Base-by-base conservation (phyloP, 75 land plant genomes). In the Picea glauca region DNA sequence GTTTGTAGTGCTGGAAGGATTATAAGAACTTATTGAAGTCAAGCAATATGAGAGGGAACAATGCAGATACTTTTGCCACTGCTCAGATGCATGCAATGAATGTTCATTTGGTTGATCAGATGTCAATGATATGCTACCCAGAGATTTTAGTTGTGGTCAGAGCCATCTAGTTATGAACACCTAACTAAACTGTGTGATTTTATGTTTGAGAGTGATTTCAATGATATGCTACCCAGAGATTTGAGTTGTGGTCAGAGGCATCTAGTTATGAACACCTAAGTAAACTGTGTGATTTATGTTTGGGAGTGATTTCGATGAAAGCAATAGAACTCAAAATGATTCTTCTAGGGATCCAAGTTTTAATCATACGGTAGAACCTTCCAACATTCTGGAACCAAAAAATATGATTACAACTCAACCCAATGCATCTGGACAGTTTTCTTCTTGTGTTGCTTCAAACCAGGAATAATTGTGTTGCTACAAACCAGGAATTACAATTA, bases 151-250 rank as follows among this genome's bases (percentile, higher is more conserved):
- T 67, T 38, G 46, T 67, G 18, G 18, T 67, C 67, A 64, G 13
- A 64, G 1, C 67, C 32, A 13, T 64, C 17, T 35, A 35, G 6
- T 17, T 32, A 67, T 67, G 72, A 67, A 1, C 11, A 9, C 46
- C 30, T 67, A 0, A 67, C n/a, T 17, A 67, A 67, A 43, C 72
- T 67, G 4, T 67, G 72, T 17, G 72, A 67, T 32, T 67, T 67
- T 38, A 7, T 67, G 20, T 17, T 67, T 18, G 72, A 38, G 15
- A 20, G 46, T 17, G 70, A 66, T 67, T 35, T 18, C 1, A n/a
- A 67, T 6, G 72, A 35, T n/a, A n/a, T n/a, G n/a, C n/a, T n/a
- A n/a, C n/a, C 0, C 26, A 26, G 26, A 26, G 26, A 26, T 26
- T 26, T 26, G 26, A 26, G 26, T 26, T 26, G 0, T 26, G 20